These are phyloP conservation scores for Hymenoscyphus fructigenus DNA, from an alignment of 2,329 filamentous ascomycete genomes.

Conservation along the genomic window DNA sequence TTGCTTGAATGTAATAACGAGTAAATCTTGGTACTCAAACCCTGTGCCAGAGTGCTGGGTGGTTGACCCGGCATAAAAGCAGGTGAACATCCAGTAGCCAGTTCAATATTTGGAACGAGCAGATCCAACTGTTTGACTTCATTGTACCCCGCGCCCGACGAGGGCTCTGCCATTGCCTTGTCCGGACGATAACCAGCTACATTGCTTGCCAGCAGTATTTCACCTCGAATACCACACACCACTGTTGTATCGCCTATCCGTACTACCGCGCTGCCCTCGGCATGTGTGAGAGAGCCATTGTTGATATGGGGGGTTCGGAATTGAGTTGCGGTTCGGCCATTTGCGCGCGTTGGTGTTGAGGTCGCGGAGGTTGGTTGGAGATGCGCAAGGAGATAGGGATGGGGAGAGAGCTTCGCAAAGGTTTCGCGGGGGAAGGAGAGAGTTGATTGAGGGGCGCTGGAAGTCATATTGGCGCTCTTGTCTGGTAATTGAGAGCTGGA, in stretches of 20 bases:
- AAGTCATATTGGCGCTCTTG: slow-evolving; percentile 17
- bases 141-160: slow-evolving; percentile 35
- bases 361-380: slow-evolving; percentile 60
- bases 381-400: slow-evolving; percentile 86
- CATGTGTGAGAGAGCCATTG: slow-evolving; percentile 80
- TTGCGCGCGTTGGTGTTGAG: slow-evolving; percentile 68
- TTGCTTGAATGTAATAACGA: slow-evolving; percentile 71
- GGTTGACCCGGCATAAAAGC: slow-evolving; percentile 81
- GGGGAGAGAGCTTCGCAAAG: slow-evolving; percentile 87
- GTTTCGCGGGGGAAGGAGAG: slow-evolving; percentile 59
- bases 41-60: slow-evolving; percentile 77
- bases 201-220: slow-evolving; percentile 74
- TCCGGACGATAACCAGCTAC: slow-evolving; percentile 64
- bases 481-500: neutral
- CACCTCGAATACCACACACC: slow-evolving; percentile 88
- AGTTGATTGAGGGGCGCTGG: slow-evolving; percentile 28
- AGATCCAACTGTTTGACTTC: slow-evolving; percentile 64
- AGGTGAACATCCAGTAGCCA: slow-evolving; percentile 87
- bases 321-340: slow-evolving; percentile 71
- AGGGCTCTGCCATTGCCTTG: slow-evolving; percentile 39
- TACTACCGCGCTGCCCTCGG: slow-evolving; percentile 86
- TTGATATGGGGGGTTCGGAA: slow-evolving; percentile 75
- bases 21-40: slow-evolving; percentile 73
- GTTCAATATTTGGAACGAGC: slow-evolving; percentile 88
- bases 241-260: slow-evolving; percentile 86